phyloP scores from a whole-genome alignment of 306 rosid species.

The Nissolia schottii region DNA sequence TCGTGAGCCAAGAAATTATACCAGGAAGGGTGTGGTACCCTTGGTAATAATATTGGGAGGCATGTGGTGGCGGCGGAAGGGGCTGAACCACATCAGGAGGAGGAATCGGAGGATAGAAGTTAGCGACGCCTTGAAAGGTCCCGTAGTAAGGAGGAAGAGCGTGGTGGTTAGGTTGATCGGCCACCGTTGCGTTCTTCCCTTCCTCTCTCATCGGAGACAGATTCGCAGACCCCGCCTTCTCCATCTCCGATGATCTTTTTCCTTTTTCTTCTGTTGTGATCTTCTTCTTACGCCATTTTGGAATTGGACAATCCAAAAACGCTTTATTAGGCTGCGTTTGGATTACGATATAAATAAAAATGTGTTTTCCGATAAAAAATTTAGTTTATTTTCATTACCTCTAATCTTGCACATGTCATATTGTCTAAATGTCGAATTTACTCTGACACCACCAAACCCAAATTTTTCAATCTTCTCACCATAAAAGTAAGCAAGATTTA shows the following conservation, averaged over 20 bases:
- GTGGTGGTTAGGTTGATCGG: slow-evolving; percentile 26
- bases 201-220: slow-evolving; percentile 41
- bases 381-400: too few relatives aligned
- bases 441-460: too few relatives aligned
- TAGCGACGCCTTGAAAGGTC: slow-evolving; percentile 87
- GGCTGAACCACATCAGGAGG: slow-evolving; percentile 61
- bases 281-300: background rate
- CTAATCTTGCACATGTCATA: too few relatives aligned
- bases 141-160: slow-evolving; percentile 66
- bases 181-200: slow-evolving; percentile 33
- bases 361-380: too few relatives aligned
- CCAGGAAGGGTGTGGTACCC: slow-evolving; percentile 55
- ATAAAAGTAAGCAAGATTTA: too few relatives aligned
- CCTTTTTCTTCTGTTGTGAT: too few relatives aligned
- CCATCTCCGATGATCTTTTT: background rate
- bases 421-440: too few relatives aligned
- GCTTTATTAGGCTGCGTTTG: too few relatives aligned
- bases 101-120: slow-evolving; percentile 43
- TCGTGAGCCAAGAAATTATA: too few relatives aligned
- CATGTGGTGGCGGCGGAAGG: slow-evolving; percentile 4
- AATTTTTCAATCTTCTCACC: too few relatives aligned
- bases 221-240: background rate
- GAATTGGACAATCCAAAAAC: too few relatives aligned
- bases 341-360: too few relatives aligned
- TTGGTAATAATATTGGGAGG: slow-evolving; percentile 32